Percentiles rank a stretch among this genome's conserved stretches.
phyloP scores from a whole-genome alignment of 2,329 filamentous ascomycete genomes.

The Cercospora canescens region DNA sequence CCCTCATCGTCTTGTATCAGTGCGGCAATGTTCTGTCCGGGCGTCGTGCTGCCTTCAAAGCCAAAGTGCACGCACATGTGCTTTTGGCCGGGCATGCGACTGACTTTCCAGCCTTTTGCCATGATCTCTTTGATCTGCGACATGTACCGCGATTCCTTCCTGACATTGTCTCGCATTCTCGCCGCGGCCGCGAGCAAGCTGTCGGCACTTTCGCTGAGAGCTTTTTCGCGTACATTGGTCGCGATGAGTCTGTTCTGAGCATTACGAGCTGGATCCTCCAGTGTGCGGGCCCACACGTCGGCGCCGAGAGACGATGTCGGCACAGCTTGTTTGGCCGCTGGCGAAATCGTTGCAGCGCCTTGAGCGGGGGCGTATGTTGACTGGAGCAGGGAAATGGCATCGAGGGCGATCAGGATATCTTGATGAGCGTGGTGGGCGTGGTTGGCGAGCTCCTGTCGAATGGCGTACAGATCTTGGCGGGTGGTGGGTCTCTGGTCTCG shows the following conservation, averaged over 20 bases:
- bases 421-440: slow-evolving; percentile 49
- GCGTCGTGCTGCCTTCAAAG: slow-evolving; percentile 69
- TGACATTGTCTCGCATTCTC: slow-evolving; percentile 74
- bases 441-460: slow-evolving; percentile 43
- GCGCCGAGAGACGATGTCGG: slow-evolving; percentile 74
- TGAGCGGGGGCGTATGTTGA: slow-evolving; percentile 70
- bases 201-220: slow-evolving; percentile 72
- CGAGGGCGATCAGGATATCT: slow-evolving; percentile 68
- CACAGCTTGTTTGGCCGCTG: slow-evolving; percentile 65
- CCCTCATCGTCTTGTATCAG: slow-evolving; percentile 75
- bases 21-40: slow-evolving; percentile 75
- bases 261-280: slow-evolving; percentile 54
- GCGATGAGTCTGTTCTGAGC: slow-evolving; percentile 48
- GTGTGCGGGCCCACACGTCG: slow-evolving; percentile 58
- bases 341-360: slow-evolving; percentile 69
- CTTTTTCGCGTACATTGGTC: slow-evolving; percentile 75
- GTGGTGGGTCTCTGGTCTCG: slow-evolving; percentile 31
- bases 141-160: slow-evolving; percentile 85
- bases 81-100: slow-evolving; percentile 56
- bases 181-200: slow-evolving; percentile 70
- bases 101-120: slow-evolving; percentile 83
- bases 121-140: slow-evolving; percentile 78
- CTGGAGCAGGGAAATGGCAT: slow-evolving; percentile 79
- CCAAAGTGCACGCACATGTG: slow-evolving; percentile 81
- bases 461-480: slow-evolving; percentile 42